Percentiles rank a stretch among this genome's conserved stretches.
Conservation (phyloP, 306 rosid genomes). For the Dryas drummondii region DNA sequence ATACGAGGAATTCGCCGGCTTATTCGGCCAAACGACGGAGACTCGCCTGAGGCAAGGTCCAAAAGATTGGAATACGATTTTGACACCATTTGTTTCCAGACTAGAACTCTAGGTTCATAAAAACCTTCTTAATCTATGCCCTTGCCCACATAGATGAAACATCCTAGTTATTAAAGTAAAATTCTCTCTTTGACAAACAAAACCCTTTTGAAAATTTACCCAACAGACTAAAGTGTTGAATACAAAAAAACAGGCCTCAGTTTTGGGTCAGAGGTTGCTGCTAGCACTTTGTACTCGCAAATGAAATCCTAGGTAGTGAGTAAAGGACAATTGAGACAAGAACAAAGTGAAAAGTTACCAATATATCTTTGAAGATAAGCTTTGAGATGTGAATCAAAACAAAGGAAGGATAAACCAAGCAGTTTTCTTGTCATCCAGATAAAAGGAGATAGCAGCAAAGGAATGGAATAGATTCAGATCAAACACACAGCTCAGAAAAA, state of each 20-base stretch:
- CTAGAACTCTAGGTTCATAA: constrained; percentile 13
- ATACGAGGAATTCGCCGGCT: constrained; percentile 60
- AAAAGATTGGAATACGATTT: constrained; percentile 70
- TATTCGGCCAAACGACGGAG: constrained; percentile 57
- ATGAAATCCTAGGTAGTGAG: constrained; percentile 1
- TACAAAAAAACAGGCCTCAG: constrained; percentile 21
- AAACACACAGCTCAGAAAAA: constrained; percentile 40
- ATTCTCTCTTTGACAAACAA: constrained; percentile 14
- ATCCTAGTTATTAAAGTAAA: constrained; percentile 24
- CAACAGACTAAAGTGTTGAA: constrained; percentile 5
- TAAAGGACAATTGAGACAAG: constrained; percentile 25
- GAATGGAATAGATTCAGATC: constrained; percentile 56
- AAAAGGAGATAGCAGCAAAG: constrained; percentile 21
- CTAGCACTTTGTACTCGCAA: neutral
- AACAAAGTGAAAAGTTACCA: neutral
- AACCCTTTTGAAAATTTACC: neutral
- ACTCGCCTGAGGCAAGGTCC: constrained; percentile 65
- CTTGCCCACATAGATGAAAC: constrained; percentile 17
- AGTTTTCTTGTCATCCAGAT: constrained; percentile 28
- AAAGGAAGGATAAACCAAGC: constrained; percentile 28
- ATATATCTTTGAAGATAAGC: constrained; percentile 27
- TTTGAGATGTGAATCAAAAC: constrained; percentile 44
- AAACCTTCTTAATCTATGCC: constrained; percentile 19
- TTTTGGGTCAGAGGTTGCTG: neutral
- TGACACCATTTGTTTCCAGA: constrained; percentile 45